Base-by-base conservation (phyloP, 148 eudicot species). In the Fagopyrum tataricum region DNA sequence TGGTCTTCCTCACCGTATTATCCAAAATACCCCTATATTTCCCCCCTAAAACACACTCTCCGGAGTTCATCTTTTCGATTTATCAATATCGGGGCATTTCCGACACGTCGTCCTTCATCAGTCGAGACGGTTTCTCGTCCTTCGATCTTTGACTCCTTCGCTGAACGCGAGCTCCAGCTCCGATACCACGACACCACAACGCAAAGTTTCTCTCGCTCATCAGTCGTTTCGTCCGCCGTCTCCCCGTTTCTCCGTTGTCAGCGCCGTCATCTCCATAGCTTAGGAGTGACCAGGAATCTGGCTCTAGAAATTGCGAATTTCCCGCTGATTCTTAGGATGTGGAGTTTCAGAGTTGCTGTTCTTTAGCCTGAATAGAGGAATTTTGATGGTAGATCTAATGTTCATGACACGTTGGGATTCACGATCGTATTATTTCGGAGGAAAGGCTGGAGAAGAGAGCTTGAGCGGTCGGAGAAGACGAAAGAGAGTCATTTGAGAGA, bases 401-500 rank as follows among this genome's bases (percentile, higher is more conserved):
- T 71, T 26, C 73, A 78, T 74, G 70, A 48, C 17, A 23, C 13
- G 41, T 67, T 15, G 31, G 13, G 11, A 42, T 70, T 43, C 37
- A 70, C 15, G 72, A 37, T 14, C 70, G 6, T 66, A 13, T 26
- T 58, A 42, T 21, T 31, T 46, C 43, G 8, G 72, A 44, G 41
- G 10, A 10, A 24, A 31, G 39, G 31, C n/a, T 12, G 7, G 61
- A 4, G 58, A 18, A 21, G 42, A 42, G 76, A 59, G 31, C 48
- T 44, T 23, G 17, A 46, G 69, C 39, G 42, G 18, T 37, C 69
- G 69, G 15, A 37, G 69, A 37, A 31, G 42, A 64, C 41, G 69
- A 64, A 18, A 64, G 42, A 18, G 20, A 64, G 43, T 37, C 20
- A 55, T 77, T 62, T 78, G 77, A 64, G 70, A 77, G 81, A 89